Evolutionary conservation across 176 grass and related monocot genomes (phyloP).

Genomic region (Urochloa ruziziensis): DNA sequence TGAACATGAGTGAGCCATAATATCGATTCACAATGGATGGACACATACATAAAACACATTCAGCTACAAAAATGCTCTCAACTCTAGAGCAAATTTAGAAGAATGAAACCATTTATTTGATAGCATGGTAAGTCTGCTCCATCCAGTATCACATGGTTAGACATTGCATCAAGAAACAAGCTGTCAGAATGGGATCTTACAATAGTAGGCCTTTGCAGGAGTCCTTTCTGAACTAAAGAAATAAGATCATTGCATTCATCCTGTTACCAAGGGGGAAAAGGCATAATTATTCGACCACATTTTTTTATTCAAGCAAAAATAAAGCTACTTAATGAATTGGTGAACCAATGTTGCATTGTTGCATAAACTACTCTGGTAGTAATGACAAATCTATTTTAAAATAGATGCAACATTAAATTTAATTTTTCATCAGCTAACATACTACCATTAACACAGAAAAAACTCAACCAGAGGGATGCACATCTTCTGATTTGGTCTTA

Average conservation of each 20-base stretch:
- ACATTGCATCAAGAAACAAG: not conserved
- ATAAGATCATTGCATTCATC: conserved; percentile 66
- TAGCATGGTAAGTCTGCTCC: not conserved
- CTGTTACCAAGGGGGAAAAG: conserved; percentile 48
- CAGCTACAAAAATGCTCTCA: conserved; percentile 1
- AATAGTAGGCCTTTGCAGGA: conserved; percentile 65
- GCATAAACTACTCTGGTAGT: not conserved
- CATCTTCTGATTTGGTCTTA: not conserved
- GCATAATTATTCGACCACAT: conserved; percentile 20
- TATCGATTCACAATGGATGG: not conserved
- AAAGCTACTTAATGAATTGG: not conserved
- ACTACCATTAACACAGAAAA: too few relatives aligned
- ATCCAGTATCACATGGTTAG: not conserved
- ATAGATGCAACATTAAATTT: not conserved
- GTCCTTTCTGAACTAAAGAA: conserved; percentile 54
- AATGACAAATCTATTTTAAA: conserved; percentile 14
- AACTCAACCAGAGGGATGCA: not conserved
- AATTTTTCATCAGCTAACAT: not conserved
- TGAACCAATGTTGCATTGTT: conserved; percentile 6
- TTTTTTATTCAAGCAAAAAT: not conserved
- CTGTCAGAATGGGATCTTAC: conserved; percentile 49
- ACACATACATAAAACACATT: conserved; percentile 1
- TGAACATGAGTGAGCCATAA: not conserved
- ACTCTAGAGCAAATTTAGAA: not conserved
- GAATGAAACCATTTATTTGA: not conserved